phyloP scores from a whole-genome alignment of 1,139 yeast genomes.

The Spathaspora sp. region DNA sequence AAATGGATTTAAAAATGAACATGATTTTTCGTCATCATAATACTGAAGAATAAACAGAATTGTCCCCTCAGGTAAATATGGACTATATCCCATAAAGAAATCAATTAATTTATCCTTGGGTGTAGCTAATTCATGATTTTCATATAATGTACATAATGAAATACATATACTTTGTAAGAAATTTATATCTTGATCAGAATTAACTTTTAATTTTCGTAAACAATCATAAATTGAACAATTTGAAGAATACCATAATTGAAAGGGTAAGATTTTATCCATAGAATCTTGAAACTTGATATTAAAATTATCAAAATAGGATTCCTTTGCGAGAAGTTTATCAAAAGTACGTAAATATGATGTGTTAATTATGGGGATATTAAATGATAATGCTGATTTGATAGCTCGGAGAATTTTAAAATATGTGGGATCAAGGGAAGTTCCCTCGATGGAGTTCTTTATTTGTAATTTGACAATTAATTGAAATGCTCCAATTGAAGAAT shows the following conservation, averaged over 20 bases:
- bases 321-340: slow-evolving; percentile 34
- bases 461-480: slow-evolving; percentile 25
- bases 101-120: slow-evolving; percentile 45
- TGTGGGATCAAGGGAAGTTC: slow-evolving; percentile 15
- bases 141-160: slow-evolving; percentile 34
- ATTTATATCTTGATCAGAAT: slow-evolving; percentile 32
- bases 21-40: slow-evolving; percentile 50
- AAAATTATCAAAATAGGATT: slow-evolving; percentile 20
- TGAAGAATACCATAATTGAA: slow-evolving; percentile 51
- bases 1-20: slow-evolving; percentile 51
- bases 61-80: slow-evolving; percentile 33
- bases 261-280: slow-evolving; percentile 31
- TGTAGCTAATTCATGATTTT: slow-evolving; percentile 39
- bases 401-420: slow-evolving; percentile 27
- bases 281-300: slow-evolving; percentile 14
- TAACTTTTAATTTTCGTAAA: slow-evolving; percentile 20
- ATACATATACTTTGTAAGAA: slow-evolving; percentile 37
- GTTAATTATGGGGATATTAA: slow-evolving; percentile 31
- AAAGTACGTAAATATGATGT: slow-evolving; percentile 32
- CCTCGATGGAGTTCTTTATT: slow-evolving; percentile 17
- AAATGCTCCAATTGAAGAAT: slow-evolving; percentile 54
- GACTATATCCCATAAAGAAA: slow-evolving; percentile 41
- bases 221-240: slow-evolving; percentile 43
- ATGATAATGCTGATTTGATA: slow-evolving; percentile 20
- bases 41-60: slow-evolving; percentile 44